Conservation (phyloP, 2,329 filamentous ascomycete species). For the Ceratocystis variospora region DNA sequence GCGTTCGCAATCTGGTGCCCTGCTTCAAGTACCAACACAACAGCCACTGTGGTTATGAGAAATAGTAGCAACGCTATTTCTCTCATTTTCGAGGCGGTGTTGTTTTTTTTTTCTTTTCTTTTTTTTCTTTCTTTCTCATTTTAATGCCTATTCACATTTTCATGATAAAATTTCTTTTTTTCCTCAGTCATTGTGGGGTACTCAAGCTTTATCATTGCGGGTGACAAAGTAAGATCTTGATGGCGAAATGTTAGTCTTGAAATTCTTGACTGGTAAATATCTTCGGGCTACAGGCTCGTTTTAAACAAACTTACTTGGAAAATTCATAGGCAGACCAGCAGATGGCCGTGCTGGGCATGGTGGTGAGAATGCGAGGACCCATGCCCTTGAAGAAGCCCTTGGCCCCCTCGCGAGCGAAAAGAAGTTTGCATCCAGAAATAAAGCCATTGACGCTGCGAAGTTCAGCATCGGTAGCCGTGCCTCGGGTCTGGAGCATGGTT, state of each 20-base stretch:
- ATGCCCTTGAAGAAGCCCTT: slow-evolving; percentile 87
- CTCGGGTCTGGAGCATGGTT: slow-evolving; percentile 87
- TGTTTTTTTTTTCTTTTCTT: background rate
- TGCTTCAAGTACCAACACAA: background rate
- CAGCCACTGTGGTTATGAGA: background rate
- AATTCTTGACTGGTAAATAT: background rate
- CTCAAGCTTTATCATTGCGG: slow-evolving; percentile 34
- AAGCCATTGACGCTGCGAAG: slow-evolving; percentile 76
- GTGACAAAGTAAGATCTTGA: slow-evolving; percentile 47
- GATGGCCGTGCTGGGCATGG: slow-evolving; percentile 98
- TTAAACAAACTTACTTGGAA: slow-evolving; percentile 43
- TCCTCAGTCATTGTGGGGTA: background rate
- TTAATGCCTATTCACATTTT: background rate
- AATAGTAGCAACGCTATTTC: too few relatives aligned
- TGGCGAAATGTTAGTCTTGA: slow-evolving; percentile 12
- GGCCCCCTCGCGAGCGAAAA: slow-evolving; percentile 71
- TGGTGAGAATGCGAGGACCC: slow-evolving; percentile 80
- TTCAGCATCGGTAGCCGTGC: slow-evolving; percentile 66
- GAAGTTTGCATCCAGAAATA: slow-evolving; percentile 61
- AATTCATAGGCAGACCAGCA: slow-evolving; percentile 78
- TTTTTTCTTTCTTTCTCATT: background rate
- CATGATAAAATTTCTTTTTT: background rate
- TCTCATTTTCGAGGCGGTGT: too few relatives aligned
- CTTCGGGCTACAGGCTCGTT: background rate
- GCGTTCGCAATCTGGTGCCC: background rate